Evolutionary conservation across 495 filamentous ascomycete genomes (phyloP).

Genomic region (Margaritispora aquatica): DNA sequence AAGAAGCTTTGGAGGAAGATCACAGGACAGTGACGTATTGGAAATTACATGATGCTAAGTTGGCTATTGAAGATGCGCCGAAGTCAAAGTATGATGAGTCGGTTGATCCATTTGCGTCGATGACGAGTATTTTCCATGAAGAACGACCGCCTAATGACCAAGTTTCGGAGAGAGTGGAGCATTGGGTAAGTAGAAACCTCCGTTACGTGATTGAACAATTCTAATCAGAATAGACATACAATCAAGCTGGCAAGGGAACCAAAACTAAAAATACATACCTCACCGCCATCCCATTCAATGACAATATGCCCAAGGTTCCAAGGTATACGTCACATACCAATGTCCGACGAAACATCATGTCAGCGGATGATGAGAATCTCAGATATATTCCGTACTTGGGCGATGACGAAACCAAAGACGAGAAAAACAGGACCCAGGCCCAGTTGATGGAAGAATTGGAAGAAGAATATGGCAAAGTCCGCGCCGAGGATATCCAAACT

Average conservation of each 20-base stretch:
- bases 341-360: conserved; percentile 19
- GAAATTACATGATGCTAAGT: background rate
- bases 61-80: background rate
- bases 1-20: background rate
- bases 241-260: conserved; percentile 6
- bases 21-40: background rate
- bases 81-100: background rate
- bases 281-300: background rate
- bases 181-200: background rate
- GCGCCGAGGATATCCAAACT: conserved; percentile 3
- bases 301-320: conserved; percentile 14
- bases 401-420: background rate
- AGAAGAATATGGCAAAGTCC: conserved; percentile 3
- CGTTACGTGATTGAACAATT: background rate
- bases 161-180: background rate
- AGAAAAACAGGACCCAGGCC: background rate
- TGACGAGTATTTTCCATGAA: background rate
- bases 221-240: background rate
- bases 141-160: background rate
- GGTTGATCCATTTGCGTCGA: background rate
- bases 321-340: conserved; percentile 16
- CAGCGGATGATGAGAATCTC: conserved; percentile 20
- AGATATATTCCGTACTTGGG: conserved; percentile 20
- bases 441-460: conserved; percentile 15
- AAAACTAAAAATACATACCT: conserved; percentile 1